Evolutionary conservation across 2,329 filamentous ascomycete species (phyloP).

Genomic region (Aspergillus calidoustus): DNA sequence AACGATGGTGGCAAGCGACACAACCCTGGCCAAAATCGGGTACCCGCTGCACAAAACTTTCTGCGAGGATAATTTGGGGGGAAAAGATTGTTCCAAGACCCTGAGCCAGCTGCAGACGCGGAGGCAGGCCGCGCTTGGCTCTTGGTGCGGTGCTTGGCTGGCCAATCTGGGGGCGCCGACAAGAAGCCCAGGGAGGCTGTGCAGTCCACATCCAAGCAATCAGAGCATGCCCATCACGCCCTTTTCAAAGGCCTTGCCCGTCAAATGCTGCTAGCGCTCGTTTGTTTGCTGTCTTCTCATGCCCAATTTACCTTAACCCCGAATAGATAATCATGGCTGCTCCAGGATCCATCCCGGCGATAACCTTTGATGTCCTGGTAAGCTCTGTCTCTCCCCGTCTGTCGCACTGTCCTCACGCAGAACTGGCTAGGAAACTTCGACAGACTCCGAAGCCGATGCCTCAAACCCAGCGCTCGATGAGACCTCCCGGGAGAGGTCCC

Average conservation of each 20-base stretch:
- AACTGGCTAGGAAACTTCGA: not conserved
- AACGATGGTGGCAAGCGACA: too few species aligned
- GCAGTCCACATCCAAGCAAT: not conserved
- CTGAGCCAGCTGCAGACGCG: slow-evolving; percentile 11
- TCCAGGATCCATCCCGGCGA: slow-evolving; percentile 3
- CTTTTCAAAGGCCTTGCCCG: not conserved
- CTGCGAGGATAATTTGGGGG: not conserved
- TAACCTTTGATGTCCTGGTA: slow-evolving; percentile 5
- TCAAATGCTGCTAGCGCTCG: not conserved
- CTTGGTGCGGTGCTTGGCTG: slow-evolving; percentile 6
- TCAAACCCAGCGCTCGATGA: not conserved
- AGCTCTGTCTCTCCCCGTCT: not conserved
- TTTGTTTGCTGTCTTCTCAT: not conserved
- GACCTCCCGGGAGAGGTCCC: slow-evolving; percentile 7
- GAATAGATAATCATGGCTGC: not conserved
- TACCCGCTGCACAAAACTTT: too few species aligned
- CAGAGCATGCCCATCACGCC: not conserved
- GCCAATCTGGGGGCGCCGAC: not conserved
- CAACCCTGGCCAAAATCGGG: not conserved
- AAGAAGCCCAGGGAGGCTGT: not conserved
- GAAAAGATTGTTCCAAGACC: not conserved
- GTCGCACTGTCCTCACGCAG: not conserved
- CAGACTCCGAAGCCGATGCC: slow-evolving; percentile 1
- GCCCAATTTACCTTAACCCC: not conserved
- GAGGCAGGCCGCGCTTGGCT: not conserved